phyloP scores from a whole-genome alignment of 1,284 basidiomycete genomes.

The Cutaneotrichosporon cyanovorans region DNA sequence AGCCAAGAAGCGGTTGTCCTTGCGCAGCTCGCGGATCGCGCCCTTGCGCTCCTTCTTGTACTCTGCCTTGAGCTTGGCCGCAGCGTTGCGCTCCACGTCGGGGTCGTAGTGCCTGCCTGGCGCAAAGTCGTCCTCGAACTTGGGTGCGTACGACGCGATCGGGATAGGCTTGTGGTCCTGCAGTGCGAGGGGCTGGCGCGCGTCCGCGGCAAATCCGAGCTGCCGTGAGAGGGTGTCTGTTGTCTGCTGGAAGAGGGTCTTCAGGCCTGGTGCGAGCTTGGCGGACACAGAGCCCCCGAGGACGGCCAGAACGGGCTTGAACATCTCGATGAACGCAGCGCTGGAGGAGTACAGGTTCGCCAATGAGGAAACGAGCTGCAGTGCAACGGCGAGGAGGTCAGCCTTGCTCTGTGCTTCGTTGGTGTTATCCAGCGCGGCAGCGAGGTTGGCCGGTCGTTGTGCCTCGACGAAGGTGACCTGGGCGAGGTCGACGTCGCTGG shows the following conservation, averaged over 20 bases:
- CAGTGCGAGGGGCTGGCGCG: slow-evolving; percentile 70
- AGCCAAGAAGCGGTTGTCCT: slow-evolving; percentile 90
- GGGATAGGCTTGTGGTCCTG: slow-evolving; percentile 96
- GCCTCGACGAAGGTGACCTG: slow-evolving; percentile 18
- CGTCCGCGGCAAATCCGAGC: slow-evolving; percentile 63
- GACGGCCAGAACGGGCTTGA: slow-evolving; percentile 58
- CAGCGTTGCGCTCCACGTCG: slow-evolving; percentile 82
- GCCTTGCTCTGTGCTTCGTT: slow-evolving; percentile 51
- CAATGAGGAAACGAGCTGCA: slow-evolving; percentile 60
- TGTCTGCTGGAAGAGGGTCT: slow-evolving; percentile 49
- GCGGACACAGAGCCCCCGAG: slow-evolving; percentile 53
- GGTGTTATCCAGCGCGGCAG: slow-evolving; percentile 22
- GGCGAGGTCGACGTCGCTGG: slow-evolving; percentile 6
- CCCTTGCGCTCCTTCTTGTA: slow-evolving; percentile 97
- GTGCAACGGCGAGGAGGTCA: slow-evolving; percentile 51
- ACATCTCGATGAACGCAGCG: slow-evolving; percentile 77
- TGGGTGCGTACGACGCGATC: slow-evolving; percentile 85
- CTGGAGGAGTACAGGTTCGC: slow-evolving; percentile 68
- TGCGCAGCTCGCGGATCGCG: slow-evolving; percentile 89
- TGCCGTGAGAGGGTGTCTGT: slow-evolving; percentile 54
- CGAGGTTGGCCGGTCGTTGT: slow-evolving; percentile 25
- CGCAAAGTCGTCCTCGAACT: slow-evolving; percentile 79
- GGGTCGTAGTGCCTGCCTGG: slow-evolving; percentile 71
- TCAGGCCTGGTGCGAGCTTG: slow-evolving; percentile 52
- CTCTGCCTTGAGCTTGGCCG: slow-evolving; percentile 74